Evolutionary conservation across 805 yeast genomes (phyloP).

Genomic region (Schizosaccharomyces osmophilus): DNA sequence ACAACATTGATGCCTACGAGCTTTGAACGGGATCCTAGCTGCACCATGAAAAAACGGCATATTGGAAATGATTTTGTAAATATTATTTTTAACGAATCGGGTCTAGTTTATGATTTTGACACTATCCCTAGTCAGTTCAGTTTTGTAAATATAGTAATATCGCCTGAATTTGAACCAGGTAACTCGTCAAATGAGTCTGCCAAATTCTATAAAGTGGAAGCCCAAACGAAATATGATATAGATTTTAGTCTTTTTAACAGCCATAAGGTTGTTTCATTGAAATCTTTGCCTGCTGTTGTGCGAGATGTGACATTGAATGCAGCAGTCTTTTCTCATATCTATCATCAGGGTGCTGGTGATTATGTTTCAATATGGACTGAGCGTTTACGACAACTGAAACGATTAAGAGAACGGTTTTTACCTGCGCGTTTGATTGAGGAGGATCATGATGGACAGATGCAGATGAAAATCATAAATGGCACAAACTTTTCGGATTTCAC

Average conservation of each 20-base stretch:
- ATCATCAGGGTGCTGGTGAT: slow-evolving; percentile 1
- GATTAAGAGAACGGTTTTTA: neutral
- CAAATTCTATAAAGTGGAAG: slow-evolving; percentile 2
- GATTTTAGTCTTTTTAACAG: slow-evolving; percentile 56
- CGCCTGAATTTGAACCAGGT: slow-evolving; percentile 26
- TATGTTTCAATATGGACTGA: slow-evolving; percentile 1
- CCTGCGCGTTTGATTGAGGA: neutral
- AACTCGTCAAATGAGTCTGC: slow-evolving; percentile 4
- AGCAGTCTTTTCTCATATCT: slow-evolving; percentile 42
- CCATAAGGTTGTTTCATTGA: slow-evolving; percentile 40
- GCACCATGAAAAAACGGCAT: slow-evolving; percentile 48
- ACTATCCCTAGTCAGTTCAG: slow-evolving; percentile 56
- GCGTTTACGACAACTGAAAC: neutral
- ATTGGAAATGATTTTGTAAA: slow-evolving; percentile 70
- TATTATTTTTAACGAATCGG: slow-evolving; percentile 55
- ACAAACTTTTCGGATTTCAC: neutral
- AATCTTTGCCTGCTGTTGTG: slow-evolving; percentile 35
- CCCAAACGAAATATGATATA: slow-evolving; percentile 11
- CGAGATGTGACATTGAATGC: slow-evolving; percentile 44
- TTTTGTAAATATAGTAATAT: slow-evolving; percentile 53
- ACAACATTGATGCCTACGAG: slow-evolving; percentile 56
- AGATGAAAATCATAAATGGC: neutral
- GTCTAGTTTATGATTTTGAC: slow-evolving; percentile 38
- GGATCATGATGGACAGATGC: neutral
- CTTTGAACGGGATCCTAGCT: slow-evolving; percentile 18